Evolutionary conservation across 768 basidiomycete species (phyloP), one percentile per base, ranked within the genome.

Genomic region (Tricholoma bakamatsutake): DNA sequence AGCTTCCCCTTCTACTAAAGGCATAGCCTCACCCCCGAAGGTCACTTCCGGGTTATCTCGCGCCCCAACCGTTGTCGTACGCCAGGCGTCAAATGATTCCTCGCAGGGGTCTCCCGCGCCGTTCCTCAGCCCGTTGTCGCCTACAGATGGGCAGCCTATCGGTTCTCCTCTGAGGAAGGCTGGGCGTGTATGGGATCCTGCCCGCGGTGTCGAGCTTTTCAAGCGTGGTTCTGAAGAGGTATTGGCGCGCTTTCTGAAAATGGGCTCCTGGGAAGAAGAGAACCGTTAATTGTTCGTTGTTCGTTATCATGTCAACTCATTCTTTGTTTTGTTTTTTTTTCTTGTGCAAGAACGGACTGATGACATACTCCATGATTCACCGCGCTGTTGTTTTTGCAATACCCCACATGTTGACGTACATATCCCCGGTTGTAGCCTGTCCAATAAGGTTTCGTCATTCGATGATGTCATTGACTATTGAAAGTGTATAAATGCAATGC

Each of bases 221-320:
- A 94, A 93, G 69, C 82, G 82, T 51, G 87, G 87, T 12, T 93
- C 91, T 2, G 92, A 95, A 67, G 88, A 94, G 62, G 90, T 93
- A 24, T 76, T 95, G 28, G 82, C 88, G 9, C 77, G 88, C 48
- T 93, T 95, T 70, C 73, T 93, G 73, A 87, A 82, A 64, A 85
- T 87, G 80, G 83, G 86, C 18, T 81, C 85, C 48, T 86, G 81
- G 78, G 86, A 86, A 56, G 79, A 83, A 27, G 82, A 83, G 48
- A 66, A 57, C 34, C 59, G 45, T 40, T 60, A 50, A 54, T 5
- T 34, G 30, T 52, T 31, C 48, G n/a, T 35, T 35, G 17, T 43
- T 50, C 40, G 17, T 40, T 11, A 8, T 31, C 37, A 15, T 53
- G 27, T 45, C 27, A n/a, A 31, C n/a, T 40, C 31, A 43, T 27